A percentile compares a stretch with the other conserved stretches of the same genome.
Evolutionary conservation across 106 monocot species (phyloP).

Genomic region (Dendrobium chrysotoxum): DNA sequence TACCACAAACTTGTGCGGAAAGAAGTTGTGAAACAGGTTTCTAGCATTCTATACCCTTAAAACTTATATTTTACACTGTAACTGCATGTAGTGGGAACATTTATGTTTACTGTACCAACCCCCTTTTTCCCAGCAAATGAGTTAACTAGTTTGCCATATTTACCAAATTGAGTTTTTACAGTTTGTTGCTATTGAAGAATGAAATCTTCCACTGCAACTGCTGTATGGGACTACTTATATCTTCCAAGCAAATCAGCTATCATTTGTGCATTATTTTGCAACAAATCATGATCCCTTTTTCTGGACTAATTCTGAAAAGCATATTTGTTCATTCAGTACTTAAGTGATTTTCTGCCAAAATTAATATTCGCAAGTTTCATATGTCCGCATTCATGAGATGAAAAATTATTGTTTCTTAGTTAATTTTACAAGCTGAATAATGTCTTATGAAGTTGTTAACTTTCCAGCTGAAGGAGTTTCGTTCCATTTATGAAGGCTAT

Average conservation of each 20-base stretch:
- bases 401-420: not conserved
- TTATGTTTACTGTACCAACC: not conserved
- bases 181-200: no score
- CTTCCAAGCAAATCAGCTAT: no score
- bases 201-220: no score
- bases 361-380: not conserved
- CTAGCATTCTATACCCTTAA: not conserved
- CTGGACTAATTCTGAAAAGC: no score
- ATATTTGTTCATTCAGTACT: not conserved
- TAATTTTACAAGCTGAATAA: not conserved
- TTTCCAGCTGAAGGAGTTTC: conserved; percentile 79
- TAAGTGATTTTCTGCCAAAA: not conserved
- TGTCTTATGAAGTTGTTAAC: conserved; percentile 5
- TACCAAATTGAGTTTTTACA: no score
- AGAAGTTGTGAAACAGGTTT: conserved; percentile 88
- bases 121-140: not conserved
- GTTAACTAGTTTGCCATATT: no score
- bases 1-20: conserved; percentile 80
- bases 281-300: no score
- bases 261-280: no score
- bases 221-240: no score
- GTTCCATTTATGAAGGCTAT: conserved; percentile 83
- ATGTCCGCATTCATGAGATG: not conserved
- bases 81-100: not conserved
- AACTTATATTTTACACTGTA: not conserved